Percentiles rank a stretch among this genome's conserved stretches.
These are phyloP conservation scores for Persicaria maculosa DNA, from an alignment of 148 eudicot genomes.

Conservation along the genomic window DNA sequence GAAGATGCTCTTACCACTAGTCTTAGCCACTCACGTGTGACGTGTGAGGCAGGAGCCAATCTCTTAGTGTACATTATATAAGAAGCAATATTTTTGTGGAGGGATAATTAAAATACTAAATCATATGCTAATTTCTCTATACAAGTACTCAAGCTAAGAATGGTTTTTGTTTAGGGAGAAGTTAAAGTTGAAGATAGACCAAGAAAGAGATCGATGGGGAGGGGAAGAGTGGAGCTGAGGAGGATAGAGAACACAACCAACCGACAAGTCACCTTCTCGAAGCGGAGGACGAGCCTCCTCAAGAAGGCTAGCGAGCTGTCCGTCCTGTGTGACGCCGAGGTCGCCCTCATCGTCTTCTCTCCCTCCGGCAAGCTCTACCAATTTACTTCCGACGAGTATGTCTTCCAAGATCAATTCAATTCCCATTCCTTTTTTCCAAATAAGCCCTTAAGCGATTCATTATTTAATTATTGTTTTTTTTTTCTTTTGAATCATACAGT, in stretches of 20 bases:
- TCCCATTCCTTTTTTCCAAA: too few species aligned
- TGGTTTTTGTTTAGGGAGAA: neutral
- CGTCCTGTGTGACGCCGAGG: conserved; percentile 11
- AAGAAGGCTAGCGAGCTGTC: conserved; percentile 16
- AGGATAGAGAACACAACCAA: conserved; percentile 8
- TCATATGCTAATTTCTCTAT: neutral
- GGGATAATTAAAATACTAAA: too few species aligned
- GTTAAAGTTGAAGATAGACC: neutral
- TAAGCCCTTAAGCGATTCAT: too few species aligned
- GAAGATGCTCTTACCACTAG: too few species aligned
- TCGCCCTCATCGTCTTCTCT: conserved; percentile 14
- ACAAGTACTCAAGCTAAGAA: neutral
- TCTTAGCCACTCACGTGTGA: too few species aligned
- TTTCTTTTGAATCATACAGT: neutral
- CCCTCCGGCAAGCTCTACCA: conserved; percentile 15
- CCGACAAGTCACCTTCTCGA: conserved; percentile 16
- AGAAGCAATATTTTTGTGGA: too few species aligned
- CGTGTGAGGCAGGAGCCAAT: too few species aligned
- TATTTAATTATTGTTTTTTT: too few species aligned
- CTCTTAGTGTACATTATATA: too few species aligned
- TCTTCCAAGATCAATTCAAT: too few species aligned
- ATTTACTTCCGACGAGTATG: conserved; percentile 11
- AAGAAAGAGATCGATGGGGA: conserved; percentile 8
- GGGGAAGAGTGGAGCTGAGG: conserved; percentile 12
- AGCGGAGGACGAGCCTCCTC: conserved; percentile 12